phyloP scores from a whole-genome alignment of 768 basidiomycete species.

The Boletus eberwhitei region DNA sequence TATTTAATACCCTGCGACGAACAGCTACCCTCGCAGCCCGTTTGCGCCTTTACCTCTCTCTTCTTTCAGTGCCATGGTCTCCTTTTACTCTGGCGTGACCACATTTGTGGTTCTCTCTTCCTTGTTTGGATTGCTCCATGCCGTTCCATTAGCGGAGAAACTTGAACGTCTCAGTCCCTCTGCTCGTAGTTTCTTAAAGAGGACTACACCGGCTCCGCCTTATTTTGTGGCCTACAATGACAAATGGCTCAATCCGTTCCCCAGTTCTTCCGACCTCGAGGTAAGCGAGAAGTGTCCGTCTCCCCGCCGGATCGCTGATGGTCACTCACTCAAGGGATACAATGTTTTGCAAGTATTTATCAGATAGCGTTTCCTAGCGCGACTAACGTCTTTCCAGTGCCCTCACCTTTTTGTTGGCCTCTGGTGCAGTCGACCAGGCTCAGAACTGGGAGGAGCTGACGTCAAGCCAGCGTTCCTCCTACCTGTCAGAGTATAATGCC shows the following conservation, averaged over 20 bases:
- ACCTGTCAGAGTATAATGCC: conserved; percentile 46
- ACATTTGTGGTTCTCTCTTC: conserved; percentile 1
- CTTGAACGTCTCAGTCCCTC: conserved; percentile 19
- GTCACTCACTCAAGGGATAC: conserved; percentile 23
- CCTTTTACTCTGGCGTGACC: conserved; percentile 4
- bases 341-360: conserved; percentile 31
- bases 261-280: conserved; percentile 41
- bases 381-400: conserved; percentile 20
- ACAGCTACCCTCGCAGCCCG: neutral
- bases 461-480: conserved; percentile 34
- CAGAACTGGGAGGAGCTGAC: conserved; percentile 41
- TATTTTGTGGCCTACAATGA: conserved; percentile 45
- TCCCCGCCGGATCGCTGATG: no score
- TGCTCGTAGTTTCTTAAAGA: conserved; percentile 22
- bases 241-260: conserved; percentile 40
- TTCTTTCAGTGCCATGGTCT: conserved; percentile 11
- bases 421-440: conserved; percentile 44
- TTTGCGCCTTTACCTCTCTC: neutral
- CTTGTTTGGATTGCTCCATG: conserved; percentile 7
- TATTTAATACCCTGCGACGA: conserved; percentile 18
- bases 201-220: conserved; percentile 41
- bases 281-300: conserved; percentile 24
- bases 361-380: neutral
- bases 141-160: conserved; percentile 21
- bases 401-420: conserved; percentile 41